phyloP scores from a whole-genome alignment of 176 grass and related monocot species.

The Oryza brachyantha region DNA sequence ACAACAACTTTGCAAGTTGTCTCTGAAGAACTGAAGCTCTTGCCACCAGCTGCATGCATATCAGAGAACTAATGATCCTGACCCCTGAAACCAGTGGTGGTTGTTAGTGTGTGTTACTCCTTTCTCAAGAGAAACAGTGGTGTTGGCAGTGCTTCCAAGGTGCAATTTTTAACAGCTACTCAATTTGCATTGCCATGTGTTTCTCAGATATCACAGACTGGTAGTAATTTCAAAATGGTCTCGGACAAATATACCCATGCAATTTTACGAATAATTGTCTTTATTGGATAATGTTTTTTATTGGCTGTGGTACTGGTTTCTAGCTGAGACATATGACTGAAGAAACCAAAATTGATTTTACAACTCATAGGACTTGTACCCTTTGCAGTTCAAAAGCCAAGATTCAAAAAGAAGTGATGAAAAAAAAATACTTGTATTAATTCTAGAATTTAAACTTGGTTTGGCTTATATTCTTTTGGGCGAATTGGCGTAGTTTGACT shows the following conservation, averaged over 20 bases:
- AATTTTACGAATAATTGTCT: background rate
- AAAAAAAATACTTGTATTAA: too few species aligned
- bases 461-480: background rate
- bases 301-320: too few species aligned
- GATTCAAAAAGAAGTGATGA: too few species aligned
- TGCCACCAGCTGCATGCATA: background rate
- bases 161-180: background rate
- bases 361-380: too few species aligned
- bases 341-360: too few species aligned
- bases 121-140: background rate
- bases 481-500: background rate
- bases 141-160: background rate
- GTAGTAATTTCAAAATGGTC: background rate
- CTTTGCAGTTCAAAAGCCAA: too few species aligned
- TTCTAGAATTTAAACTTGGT: too few species aligned
- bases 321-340: too few species aligned
- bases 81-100: background rate
- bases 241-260: background rate
- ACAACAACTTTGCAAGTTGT: background rate
- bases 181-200: background rate
- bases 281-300: too few species aligned
- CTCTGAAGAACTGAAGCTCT: background rate
- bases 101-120: background rate
- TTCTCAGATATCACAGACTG: too few species aligned
- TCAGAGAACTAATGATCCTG: background rate